Evolutionary conservation across 257 asterid species (phyloP).

Genomic region (Primulina eburnea): DNA sequence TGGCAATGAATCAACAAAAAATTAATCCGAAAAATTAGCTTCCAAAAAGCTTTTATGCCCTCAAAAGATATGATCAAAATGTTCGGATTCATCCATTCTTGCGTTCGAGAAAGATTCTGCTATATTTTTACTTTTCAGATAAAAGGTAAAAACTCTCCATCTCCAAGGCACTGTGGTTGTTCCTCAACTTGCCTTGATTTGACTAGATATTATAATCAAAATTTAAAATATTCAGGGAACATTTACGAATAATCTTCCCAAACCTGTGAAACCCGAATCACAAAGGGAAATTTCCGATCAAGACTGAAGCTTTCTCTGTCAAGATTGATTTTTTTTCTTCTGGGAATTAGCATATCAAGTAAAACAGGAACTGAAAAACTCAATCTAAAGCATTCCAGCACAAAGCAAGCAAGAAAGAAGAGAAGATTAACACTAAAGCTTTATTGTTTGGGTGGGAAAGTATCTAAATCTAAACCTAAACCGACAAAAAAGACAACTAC

Average conservation of each 20-base stretch:
- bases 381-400: constrained; percentile 28
- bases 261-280: constrained; percentile 12
- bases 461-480: constrained; percentile 34
- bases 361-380: constrained; percentile 18
- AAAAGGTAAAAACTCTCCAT: constrained; percentile 9
- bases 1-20: constrained; percentile 25
- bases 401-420: constrained; percentile 16
- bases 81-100: constrained; percentile 1
- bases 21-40: neutral
- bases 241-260: constrained; percentile 6
- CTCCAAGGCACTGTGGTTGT: constrained; percentile 12
- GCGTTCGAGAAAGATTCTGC: neutral
- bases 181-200: constrained; percentile 16
- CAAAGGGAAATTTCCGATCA: constrained; percentile 3
- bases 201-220: constrained; percentile 1
- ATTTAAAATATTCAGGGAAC: neutral
- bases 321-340: neutral
- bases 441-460: constrained; percentile 31
- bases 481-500: constrained; percentile 53
- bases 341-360: neutral
- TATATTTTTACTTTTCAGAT: neutral
- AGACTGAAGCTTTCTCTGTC: constrained; percentile 15
- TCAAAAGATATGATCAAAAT: constrained; percentile 25
- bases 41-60: constrained; percentile 20
- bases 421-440: constrained; percentile 22